A percentile compares a stretch with the other conserved stretches of the same genome.
phyloP scores from a whole-genome alignment of 2,329 filamentous ascomycete genomes.

The Curvularia sp. region DNA sequence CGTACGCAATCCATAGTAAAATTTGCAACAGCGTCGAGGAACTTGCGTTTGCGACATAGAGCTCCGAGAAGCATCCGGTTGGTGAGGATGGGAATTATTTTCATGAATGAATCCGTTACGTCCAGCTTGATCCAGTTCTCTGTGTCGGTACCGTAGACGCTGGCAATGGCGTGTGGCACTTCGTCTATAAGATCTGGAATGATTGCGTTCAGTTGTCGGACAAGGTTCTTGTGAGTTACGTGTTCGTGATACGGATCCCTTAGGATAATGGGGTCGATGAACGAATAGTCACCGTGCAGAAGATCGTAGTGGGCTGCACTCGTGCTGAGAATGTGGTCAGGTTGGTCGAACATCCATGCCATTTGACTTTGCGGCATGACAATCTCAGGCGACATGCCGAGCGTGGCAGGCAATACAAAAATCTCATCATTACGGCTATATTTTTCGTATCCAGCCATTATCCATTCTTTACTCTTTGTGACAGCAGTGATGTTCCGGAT shows the following conservation, averaged over 20 bases:
- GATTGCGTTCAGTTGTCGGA: slow-evolving; percentile 50
- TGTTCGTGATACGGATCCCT: slow-evolving; percentile 53
- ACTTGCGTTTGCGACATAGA: slow-evolving; percentile 57
- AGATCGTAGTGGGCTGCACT: slow-evolving; percentile 49
- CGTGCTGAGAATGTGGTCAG: slow-evolving; percentile 51
- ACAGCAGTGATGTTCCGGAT: slow-evolving; percentile 32
- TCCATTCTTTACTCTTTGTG: slow-evolving; percentile 34
- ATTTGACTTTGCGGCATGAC: slow-evolving; percentile 48
- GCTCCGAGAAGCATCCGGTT: slow-evolving; percentile 58
- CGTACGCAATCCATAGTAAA: slow-evolving; percentile 61
- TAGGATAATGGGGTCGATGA: slow-evolving; percentile 47
- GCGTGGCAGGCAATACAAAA: slow-evolving; percentile 38
- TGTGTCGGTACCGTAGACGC: slow-evolving; percentile 50
- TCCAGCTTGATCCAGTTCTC: slow-evolving; percentile 49
- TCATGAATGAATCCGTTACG: slow-evolving; percentile 47
- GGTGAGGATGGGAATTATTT: slow-evolving; percentile 52
- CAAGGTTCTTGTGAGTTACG: slow-evolving; percentile 52
- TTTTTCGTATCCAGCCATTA: slow-evolving; percentile 31
- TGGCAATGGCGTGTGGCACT: slow-evolving; percentile 42
- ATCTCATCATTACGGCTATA: slow-evolving; percentile 36
- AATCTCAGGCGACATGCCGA: slow-evolving; percentile 38
- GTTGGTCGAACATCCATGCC: slow-evolving; percentile 54
- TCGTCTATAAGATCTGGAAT: slow-evolving; percentile 52
- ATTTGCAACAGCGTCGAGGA: slow-evolving; percentile 57
- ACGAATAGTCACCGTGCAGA: slow-evolving; percentile 51